Evolutionary conservation across 2,329 filamentous ascomycete genomes (phyloP), one percentile per base, ranked within the genome.

Genomic region (Sarocladium strictum): DNA sequence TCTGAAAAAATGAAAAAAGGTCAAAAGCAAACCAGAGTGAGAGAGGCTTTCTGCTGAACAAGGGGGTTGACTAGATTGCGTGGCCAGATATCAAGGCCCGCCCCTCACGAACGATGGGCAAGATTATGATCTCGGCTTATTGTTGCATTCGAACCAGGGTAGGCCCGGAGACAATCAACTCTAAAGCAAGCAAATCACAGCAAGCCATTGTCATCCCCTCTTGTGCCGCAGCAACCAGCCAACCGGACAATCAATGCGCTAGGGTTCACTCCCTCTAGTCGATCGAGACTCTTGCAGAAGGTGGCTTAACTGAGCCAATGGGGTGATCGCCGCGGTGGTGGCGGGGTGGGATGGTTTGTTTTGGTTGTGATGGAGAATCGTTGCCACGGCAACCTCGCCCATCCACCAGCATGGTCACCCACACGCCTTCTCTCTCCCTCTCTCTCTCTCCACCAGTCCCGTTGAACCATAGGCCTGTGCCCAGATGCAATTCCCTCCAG

Each of bases 301-400:
- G 23, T 21, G 27, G 47, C n/a, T n/a, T 12, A 33, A 17, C n/a
- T 35, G 47, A 32, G 17, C 47, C 29, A 35, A 51, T 51, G 17
- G 17, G 47, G 15, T 24, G 17, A 23, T 21, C 17, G 17, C 15
- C 27, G 27, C 27, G 47, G 24, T 23, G 24, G 27, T 51, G 27
- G 47, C 47, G 47, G 47, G 47, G 47, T 47, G 21, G 17, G 15
- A 23, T 27, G 23, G 43, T 35, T 51, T 51, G 47, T 51, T 51
- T 23, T 33, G 27, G 27, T 15, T 51, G 47, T n/a, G 29, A 51
- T 12, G 4, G 7, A 5, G 10, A 26, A 10, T 17, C n/a, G 47
- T 51, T 51, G 27, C n/a, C 47, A 32, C 21, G 47, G 17, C 47
- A 51, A 14, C 35, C n/a, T 14, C 35, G 15, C 11, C 35, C 35